Evolutionary conservation across 352 stramenopile genomes (phyloP).

Genomic region (Phytopythium cucurbitacearum): DNA sequence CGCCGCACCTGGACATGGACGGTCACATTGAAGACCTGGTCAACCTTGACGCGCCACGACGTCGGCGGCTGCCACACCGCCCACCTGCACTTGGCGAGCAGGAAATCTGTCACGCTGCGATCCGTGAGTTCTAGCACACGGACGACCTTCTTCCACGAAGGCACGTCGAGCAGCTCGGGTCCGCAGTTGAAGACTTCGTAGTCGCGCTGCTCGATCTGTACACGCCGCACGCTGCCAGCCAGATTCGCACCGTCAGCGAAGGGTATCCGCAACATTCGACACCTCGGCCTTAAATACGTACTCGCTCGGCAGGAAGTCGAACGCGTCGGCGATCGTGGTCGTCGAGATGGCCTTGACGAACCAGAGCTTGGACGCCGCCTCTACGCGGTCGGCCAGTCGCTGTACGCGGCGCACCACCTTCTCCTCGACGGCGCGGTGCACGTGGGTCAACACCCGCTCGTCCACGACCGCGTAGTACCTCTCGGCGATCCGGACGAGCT

Average conservation of each 20-base stretch:
- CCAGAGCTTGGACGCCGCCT: slow-evolving; percentile 52
- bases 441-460: slow-evolving; percentile 41
- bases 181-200: slow-evolving; percentile 54
- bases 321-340: slow-evolving; percentile 46
- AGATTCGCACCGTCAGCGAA: neutral
- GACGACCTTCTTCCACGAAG: slow-evolving; percentile 27
- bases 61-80: slow-evolving; percentile 52
- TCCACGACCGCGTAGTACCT: slow-evolving; percentile 50
- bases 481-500: slow-evolving; percentile 28
- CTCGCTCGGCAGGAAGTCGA: slow-evolving; percentile 44
- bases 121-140: slow-evolving; percentile 32
- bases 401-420: slow-evolving; percentile 40
- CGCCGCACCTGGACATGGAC: slow-evolving; percentile 34
- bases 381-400: slow-evolving; percentile 36
- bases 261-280: too few relatives aligned
- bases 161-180: slow-evolving; percentile 38
- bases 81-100: slow-evolving; percentile 39
- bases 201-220: slow-evolving; percentile 50
- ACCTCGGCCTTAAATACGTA: slow-evolving; percentile 11
- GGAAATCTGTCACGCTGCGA: slow-evolving; percentile 21
- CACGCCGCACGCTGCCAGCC: slow-evolving; percentile 31
- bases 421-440: slow-evolving; percentile 44
- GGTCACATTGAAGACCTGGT: slow-evolving; percentile 60
- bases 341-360: slow-evolving; percentile 67
- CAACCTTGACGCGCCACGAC: slow-evolving; percentile 60